These are phyloP conservation scores for Biancaea sappan DNA, from an alignment of 306 rosid genomes.

Conservation along the genomic window DNA sequence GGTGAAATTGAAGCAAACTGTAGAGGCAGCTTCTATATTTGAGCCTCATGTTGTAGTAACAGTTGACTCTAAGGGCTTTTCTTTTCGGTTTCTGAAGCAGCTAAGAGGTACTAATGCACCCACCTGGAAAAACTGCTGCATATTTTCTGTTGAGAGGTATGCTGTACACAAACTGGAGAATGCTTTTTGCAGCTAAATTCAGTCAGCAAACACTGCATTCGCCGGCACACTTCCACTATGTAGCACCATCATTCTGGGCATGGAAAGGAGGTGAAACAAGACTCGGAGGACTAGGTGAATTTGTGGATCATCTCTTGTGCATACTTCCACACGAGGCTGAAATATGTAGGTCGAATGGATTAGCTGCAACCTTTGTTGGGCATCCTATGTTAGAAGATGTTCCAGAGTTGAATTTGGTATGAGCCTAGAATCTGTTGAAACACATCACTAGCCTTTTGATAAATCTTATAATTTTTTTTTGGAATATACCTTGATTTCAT, in stretches of 20 bases:
- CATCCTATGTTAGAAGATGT: slow-evolving; percentile 86
- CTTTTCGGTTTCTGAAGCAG: slow-evolving; percentile 80
- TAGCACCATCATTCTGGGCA: slow-evolving; percentile 97
- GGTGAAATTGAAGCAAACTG: slow-evolving; percentile 73
- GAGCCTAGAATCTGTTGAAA: slow-evolving; percentile 24
- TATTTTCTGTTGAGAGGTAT: slow-evolving; percentile 34
- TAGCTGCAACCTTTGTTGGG: slow-evolving; percentile 87
- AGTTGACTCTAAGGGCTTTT: slow-evolving; percentile 86
- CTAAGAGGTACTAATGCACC: slow-evolving; percentile 66
- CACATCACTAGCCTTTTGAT: not conserved
- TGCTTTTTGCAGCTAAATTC: slow-evolving; percentile 81
- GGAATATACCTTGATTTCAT: not conserved
- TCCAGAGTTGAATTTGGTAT: slow-evolving; percentile 59
- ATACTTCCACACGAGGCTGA: slow-evolving; percentile 89
- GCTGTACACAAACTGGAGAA: slow-evolving; percentile 44
- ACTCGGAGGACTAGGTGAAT: slow-evolving; percentile 68
- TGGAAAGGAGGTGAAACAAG: slow-evolving; percentile 98
- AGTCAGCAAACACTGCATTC: slow-evolving; percentile 38
- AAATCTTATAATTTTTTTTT: not conserved
- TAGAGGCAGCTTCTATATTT: slow-evolving; percentile 74
- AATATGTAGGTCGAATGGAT: slow-evolving; percentile 76
- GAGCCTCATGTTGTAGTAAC: slow-evolving; percentile 84
- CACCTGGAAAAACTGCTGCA: slow-evolving; percentile 26
- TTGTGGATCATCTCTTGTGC: slow-evolving; percentile 86
- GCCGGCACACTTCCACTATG: slow-evolving; percentile 82